Conservation (phyloP, 345 rosid genomes). For the Salix exigua region DNA sequence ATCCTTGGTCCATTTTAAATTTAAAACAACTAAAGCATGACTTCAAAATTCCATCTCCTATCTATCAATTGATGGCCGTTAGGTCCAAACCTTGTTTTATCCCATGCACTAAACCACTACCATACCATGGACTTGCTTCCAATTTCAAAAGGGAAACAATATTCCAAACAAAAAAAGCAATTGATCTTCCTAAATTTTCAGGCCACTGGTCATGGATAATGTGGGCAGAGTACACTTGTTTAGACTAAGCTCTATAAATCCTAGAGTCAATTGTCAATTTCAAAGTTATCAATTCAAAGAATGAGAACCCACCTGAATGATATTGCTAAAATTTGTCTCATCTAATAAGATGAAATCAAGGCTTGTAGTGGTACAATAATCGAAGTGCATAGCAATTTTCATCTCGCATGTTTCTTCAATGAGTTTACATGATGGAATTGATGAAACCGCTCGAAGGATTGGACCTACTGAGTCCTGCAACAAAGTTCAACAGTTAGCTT, state of each 20-base stretch:
- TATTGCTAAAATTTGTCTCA: conserved; percentile 57
- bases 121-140: neutral
- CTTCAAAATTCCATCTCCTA: neutral
- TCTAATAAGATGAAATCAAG: conserved; percentile 75
- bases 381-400: conserved; percentile 82
- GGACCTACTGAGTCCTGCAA: conserved; percentile 97
- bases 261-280: neutral
- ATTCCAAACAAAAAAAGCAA: neutral
- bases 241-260: conserved; percentile 9
- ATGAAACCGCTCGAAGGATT: conserved; percentile 71
- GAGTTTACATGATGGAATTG: conserved; percentile 82
- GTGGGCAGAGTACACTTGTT: neutral
- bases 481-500: conserved; percentile 83
- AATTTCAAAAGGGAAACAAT: neutral
- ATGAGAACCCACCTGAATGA: conserved; percentile 65
- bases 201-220: neutral
- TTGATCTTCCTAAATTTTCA: neutral
- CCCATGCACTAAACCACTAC: too few species aligned
- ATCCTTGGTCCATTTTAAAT: neutral
- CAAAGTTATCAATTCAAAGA: conserved; percentile 1
- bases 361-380: conserved; percentile 85
- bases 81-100: neutral
- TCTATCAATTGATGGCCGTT: neutral
- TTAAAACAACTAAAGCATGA: neutral
- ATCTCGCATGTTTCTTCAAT: conserved; percentile 84